Percentiles rank a stretch among this genome's conserved stretches.
Conservation (phyloP, 1,284 basidiomycete genomes). For the Trichosporon sp. region DNA sequence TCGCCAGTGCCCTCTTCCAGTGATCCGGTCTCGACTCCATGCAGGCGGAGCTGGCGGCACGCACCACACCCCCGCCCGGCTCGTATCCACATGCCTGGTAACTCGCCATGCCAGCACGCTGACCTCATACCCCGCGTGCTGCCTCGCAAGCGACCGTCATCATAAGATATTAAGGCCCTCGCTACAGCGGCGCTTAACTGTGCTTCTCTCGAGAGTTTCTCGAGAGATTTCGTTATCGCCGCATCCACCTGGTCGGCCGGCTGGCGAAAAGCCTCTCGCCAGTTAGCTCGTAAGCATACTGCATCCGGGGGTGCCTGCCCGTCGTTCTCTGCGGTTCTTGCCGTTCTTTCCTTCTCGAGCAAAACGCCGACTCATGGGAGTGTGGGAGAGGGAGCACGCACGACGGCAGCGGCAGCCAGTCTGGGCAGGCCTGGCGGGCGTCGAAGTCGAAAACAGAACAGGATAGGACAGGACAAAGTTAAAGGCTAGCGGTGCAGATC, state of each 20-base stretch:
- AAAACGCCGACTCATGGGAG: neutral
- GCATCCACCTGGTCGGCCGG: neutral
- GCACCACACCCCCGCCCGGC: neutral
- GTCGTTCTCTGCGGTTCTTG: neutral
- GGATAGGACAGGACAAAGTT: too few species aligned
- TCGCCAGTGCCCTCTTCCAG: neutral
- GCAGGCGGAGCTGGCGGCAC: neutral
- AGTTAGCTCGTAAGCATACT: neutral
- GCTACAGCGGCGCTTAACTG: neutral
- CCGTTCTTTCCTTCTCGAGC: neutral
- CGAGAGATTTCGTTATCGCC: neutral
- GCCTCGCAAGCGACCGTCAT: neutral
- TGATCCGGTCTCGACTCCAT: neutral
- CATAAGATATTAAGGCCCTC: neutral
- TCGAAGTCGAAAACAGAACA: too few species aligned
- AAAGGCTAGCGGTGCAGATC: neutral
- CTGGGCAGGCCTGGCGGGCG: too few species aligned
- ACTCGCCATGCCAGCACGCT: too few species aligned
- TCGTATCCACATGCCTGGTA: neutral
- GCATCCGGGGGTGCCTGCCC: neutral
- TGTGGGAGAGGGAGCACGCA: neutral
- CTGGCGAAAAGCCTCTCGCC: neutral
- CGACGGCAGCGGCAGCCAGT: neutral
- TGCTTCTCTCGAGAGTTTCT: neutral
- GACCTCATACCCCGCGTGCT: neutral